Evolutionary conservation across 1,284 basidiomycete genomes (phyloP), one percentile per base, ranked within the genome.

Genomic region (Puccinia horiana): DNA sequence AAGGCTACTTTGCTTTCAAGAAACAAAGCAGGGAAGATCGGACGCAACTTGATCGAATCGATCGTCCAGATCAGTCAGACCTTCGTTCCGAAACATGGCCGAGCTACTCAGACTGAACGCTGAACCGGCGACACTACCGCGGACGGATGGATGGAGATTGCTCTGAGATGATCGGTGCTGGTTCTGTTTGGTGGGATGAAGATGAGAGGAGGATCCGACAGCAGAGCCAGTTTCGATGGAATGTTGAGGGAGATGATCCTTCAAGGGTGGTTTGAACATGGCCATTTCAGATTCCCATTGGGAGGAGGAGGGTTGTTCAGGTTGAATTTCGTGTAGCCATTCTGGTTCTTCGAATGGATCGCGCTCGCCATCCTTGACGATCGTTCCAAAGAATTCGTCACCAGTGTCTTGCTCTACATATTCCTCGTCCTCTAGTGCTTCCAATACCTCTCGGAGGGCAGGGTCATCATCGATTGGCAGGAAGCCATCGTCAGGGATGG

Each of bases 81-180:
- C 92, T 85, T 95, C 91, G 85, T 95, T 99, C 58, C 97, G 90
- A 88, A 92, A 94, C 93, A 99, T 95, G 35, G 94, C 94, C 2
- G 94, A 96, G 85, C 94, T 95, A 86, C 93, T 96, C 96, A 99
- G 98, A 86, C 93, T 94, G 89, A 95, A 96, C 16, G 94, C 94
- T 29, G 94, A 94, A 1, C 84, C 85, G 0, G 84, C 83, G 56
- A 97, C 87, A 0, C 93, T 96, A 14, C 40, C 65, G 86, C 96
- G 95, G 0, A 90, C 93, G 80, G 90, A 92, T 85, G 96, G 95
- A 4, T 26, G 42, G 37, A 1, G 23, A 20, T 6, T 4, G 23
- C n/a, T 37, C 20, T 26, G 42, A 18, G 65, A 16, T 44, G 65
- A 56, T 56, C 54, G 54, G 54, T 14, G 35, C 29, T 32, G 76